Base-by-base conservation (phyloP, 169 alveolate genomes). In the Cryptosporidium ubiquitum region DNA sequence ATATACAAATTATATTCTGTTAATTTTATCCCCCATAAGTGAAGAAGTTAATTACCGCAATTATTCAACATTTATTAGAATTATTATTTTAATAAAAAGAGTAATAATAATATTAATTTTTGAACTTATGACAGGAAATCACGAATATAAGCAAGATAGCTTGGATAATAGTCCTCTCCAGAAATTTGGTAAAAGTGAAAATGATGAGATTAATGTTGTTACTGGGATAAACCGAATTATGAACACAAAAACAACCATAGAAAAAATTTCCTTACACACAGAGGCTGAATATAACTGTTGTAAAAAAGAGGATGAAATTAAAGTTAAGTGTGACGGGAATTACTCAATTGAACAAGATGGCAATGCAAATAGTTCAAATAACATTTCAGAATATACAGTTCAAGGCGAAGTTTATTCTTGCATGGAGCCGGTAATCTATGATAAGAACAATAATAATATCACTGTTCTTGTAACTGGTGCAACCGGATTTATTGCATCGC, bases 401-500 rank as follows among this genome's bases (percentile, higher is more conserved):
- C 51, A 64, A 37, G 31, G 31, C 14, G 49, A 64, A 31, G 23
- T 69, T 55, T 73, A 73, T 51, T 73, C 89, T 9, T 79, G 75
- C 29, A 58, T 61, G 68, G 75, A 79, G 23, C 89, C 89, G 39
- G 35, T 79, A 40, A 23, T 61, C 23, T 79, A 31, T 40, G 37
- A 79, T 18, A 58, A 64, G 29, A 31, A 42, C 14, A 79, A 79
- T 3, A 79, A 42, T 35, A 55, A 61, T 39, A 42, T 26, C 12
- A 64, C 49, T 4, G 68, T 79, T 18, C 74, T 79, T 42, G 89
- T 79, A 16, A 79, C 89, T 0, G 89, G 89, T 5, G 74, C 89
- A 42, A 79, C 89, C 2, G 89, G 89, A 61, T 79, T 79, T 1
- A 79, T 79, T 20, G 89, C 89, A 47, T 60, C 89, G 18, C 89